phyloP scores from a whole-genome alignment of 768 basidiomycete species.

The Coprinopsis marcescibilis region DNA sequence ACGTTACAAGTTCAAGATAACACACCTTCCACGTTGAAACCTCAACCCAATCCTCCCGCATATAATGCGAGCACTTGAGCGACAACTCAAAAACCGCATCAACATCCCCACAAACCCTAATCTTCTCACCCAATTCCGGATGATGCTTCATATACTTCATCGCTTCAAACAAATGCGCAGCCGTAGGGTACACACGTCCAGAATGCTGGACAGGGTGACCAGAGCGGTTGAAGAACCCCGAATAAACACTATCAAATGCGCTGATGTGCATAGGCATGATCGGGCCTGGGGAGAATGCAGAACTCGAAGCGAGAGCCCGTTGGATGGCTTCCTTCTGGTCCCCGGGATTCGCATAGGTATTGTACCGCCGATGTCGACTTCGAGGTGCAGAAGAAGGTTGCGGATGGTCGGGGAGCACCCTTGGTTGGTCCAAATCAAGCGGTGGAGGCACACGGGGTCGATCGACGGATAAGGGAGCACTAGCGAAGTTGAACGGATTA shows the following conservation, averaged over 20 bases:
- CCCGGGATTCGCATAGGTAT: too few species aligned
- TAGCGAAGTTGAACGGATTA: too few species aligned
- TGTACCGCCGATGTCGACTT: too few species aligned
- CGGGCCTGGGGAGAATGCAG: too few species aligned
- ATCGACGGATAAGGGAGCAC: too few species aligned
- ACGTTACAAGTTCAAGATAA: constrained; percentile 9
- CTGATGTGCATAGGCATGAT: not conserved
- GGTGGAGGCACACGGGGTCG: too few species aligned
- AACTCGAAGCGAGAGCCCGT: too few species aligned
- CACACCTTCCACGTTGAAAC: constrained; percentile 42
- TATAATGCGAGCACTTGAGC: constrained; percentile 17
- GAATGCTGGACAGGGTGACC: constrained; percentile 47
- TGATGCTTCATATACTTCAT: constrained; percentile 47
- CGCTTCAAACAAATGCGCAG: constrained; percentile 62
- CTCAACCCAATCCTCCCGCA: constrained; percentile 44
- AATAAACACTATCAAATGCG: not conserved
- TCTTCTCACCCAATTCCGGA: constrained; percentile 44
- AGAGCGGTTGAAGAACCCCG: constrained; percentile 49
- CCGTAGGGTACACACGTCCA: constrained; percentile 51
- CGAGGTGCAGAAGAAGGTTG: too few species aligned
- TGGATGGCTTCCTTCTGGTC: too few species aligned
- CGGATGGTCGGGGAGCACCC: too few species aligned
- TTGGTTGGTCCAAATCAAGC: too few species aligned
- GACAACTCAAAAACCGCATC: constrained; percentile 24
- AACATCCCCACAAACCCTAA: constrained; percentile 32